phyloP scores from a whole-genome alignment of 495 filamentous ascomycete species.

The Penicillium pancosmium region DNA sequence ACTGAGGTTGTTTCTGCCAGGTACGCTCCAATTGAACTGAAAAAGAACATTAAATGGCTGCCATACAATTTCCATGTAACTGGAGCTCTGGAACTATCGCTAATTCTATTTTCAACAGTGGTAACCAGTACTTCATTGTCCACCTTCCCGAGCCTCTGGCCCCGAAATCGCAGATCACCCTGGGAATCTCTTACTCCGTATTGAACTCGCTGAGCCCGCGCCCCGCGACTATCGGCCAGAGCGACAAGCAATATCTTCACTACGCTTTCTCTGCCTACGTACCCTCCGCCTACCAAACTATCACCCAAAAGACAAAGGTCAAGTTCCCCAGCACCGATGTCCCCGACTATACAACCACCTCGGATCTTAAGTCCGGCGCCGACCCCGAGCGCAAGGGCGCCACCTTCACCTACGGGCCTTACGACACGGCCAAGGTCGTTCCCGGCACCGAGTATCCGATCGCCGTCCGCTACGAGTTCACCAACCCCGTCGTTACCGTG shows the following conservation, averaged over 20 bases:
- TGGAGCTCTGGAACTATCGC: background rate
- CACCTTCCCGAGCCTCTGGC: slow-evolving; percentile 73
- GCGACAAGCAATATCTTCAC: slow-evolving; percentile 81
- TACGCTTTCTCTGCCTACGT: slow-evolving; percentile 83
- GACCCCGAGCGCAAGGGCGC: slow-evolving; percentile 83
- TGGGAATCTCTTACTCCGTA: slow-evolving; percentile 81
- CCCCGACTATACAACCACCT: slow-evolving; percentile 80
- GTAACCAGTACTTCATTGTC: slow-evolving; percentile 83
- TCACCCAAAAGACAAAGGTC: slow-evolving; percentile 95
- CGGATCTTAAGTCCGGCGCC: slow-evolving; percentile 61
- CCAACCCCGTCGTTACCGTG: slow-evolving; percentile 80
- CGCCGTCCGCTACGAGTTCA: slow-evolving; percentile 91
- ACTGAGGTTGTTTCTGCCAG: slow-evolving; percentile 42
- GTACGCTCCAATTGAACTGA: slow-evolving; percentile 26
- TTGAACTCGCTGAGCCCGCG: slow-evolving; percentile 75
- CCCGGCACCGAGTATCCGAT: slow-evolving; percentile 73
- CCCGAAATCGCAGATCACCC: slow-evolving; percentile 74
- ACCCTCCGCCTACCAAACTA: slow-evolving; percentile 77
- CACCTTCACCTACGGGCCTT: slow-evolving; percentile 92
- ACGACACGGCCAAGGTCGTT: slow-evolving; percentile 64
- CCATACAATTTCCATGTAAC: background rate
- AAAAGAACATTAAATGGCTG: slow-evolving; percentile 24
- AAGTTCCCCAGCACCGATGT: slow-evolving; percentile 80
- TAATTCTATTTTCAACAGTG: slow-evolving; percentile 46
- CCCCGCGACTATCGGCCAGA: slow-evolving; percentile 77